phyloP scores from a whole-genome alignment of 306 rosid species.

The Sicyos baderoa region DNA sequence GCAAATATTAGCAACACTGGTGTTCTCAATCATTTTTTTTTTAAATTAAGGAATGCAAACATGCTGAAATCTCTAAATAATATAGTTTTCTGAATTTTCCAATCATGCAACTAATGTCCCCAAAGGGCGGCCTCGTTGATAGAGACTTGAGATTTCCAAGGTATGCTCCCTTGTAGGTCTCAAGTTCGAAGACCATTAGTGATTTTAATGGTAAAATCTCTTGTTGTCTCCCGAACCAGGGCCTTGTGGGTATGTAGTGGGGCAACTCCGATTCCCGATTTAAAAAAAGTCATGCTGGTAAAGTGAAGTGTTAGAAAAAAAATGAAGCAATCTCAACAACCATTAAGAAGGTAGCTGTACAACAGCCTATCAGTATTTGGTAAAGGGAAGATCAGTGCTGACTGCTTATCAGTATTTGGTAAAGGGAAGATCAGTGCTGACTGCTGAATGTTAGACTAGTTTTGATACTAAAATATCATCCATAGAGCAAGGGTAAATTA shows the following conservation, averaged over 20 bases:
- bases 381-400: not conserved
- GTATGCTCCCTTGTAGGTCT: too few relatives aligned
- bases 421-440: not conserved
- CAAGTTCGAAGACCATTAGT: too few relatives aligned
- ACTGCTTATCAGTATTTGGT: slow-evolving; percentile 1
- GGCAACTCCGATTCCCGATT: too few relatives aligned
- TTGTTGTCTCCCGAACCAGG: too few relatives aligned
- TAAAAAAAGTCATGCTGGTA: not conserved
- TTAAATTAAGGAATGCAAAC: not conserved
- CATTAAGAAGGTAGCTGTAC: not conserved
- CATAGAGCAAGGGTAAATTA: not conserved
- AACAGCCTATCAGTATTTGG: slow-evolving; percentile 6
- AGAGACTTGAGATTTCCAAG: too few relatives aligned
- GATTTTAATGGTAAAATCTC: too few relatives aligned
- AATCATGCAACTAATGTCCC: not conserved
- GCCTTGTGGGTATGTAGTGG: too few relatives aligned
- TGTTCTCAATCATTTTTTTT: not conserved
- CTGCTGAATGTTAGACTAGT: not conserved
- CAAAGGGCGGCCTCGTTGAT: too few relatives aligned
- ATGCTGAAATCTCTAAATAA: not conserved
- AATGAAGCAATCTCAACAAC: not conserved
- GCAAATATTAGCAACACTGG: not conserved
- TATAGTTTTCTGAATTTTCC: not conserved
- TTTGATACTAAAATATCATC: not conserved
- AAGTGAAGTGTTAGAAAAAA: not conserved